Percentiles rank a stretch among this genome's conserved stretches.
Conservation (phyloP, 192 early-diverging fungal genomes). For the Backusella tarrabulga region DNA sequence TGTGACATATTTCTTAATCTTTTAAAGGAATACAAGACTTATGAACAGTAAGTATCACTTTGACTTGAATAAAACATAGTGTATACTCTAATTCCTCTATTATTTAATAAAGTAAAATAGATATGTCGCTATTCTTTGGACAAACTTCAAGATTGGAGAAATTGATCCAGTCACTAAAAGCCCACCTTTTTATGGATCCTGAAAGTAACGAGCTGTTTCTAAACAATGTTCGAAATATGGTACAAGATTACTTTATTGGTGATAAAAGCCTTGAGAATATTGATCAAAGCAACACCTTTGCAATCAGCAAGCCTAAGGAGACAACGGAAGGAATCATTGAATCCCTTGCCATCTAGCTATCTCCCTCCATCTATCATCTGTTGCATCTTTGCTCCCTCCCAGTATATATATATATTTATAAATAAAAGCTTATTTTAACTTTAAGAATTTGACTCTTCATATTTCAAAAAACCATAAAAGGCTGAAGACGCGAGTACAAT, state of each 20-base stretch:
- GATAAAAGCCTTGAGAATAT: background rate
- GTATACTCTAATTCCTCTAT: background rate
- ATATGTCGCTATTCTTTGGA: slow-evolving; percentile 51
- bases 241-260: slow-evolving; percentile 32
- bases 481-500: slow-evolving; percentile 46
- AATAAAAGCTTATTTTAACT: background rate
- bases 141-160: slow-evolving; percentile 61
- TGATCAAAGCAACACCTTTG: background rate
- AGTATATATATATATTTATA: background rate
- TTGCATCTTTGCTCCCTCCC: background rate
- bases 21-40: slow-evolving; percentile 56
- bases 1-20: slow-evolving; percentile 53
- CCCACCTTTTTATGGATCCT: slow-evolving; percentile 43
- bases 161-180: slow-evolving; percentile 52
- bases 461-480: slow-evolving; percentile 30
- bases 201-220: slow-evolving; percentile 36
- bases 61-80: background rate
- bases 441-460: slow-evolving; percentile 3
- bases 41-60: slow-evolving; percentile 50
- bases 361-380: background rate
- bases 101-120: slow-evolving; percentile 41
- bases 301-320: background rate
- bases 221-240: slow-evolving; percentile 38
- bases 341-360: background rate
- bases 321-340: background rate